Evolutionary conservation across 495 filamentous ascomycete species (phyloP).

Genomic region (Aspergillus nidulans): DNA sequence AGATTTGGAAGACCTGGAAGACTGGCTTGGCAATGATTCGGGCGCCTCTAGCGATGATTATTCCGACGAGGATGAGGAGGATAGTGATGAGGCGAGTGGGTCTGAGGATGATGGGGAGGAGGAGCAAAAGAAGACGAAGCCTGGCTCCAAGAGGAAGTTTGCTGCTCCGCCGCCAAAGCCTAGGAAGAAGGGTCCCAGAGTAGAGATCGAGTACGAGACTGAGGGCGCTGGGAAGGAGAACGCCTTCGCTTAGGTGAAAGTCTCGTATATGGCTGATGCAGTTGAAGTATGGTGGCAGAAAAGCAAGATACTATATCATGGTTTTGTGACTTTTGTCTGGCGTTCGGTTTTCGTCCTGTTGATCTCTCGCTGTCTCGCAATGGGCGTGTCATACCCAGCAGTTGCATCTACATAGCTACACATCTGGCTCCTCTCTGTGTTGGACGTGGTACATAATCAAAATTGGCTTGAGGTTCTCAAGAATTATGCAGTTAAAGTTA

Average conservation of each 20-base stretch:
- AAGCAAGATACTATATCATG: conserved; percentile 16
- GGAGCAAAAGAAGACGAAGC: conserved; percentile 43
- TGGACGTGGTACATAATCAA: conserved; percentile 10
- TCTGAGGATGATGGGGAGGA: conserved; percentile 48
- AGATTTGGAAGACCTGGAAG: conserved; percentile 67
- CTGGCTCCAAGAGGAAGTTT: conserved; percentile 67
- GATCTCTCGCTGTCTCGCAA: conserved; percentile 27
- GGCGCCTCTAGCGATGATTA: conserved; percentile 48
- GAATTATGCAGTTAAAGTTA: background rate
- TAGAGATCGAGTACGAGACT: conserved; percentile 70
- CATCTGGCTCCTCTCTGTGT: conserved; percentile 13
- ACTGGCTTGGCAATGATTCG: conserved; percentile 64
- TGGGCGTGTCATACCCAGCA: conserved; percentile 36
- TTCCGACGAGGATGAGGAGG: conserved; percentile 49
- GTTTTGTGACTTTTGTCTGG: conserved; percentile 31
- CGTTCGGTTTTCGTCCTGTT: conserved; percentile 31
- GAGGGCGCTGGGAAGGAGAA: conserved; percentile 51
- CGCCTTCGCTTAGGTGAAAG: conserved; percentile 33
- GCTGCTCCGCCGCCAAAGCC: conserved; percentile 53
- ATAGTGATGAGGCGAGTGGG: conserved; percentile 44
- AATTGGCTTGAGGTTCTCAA: background rate
- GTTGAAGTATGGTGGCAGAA: conserved; percentile 20
- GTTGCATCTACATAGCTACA: conserved; percentile 29
- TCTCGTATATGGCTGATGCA: background rate
- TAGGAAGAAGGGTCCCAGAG: conserved; percentile 61